Percentiles rank a stretch among this genome's conserved stretches.
phyloP scores from a whole-genome alignment of 495 filamentous ascomycete genomes.

The Evansstolkia leycettana region DNA sequence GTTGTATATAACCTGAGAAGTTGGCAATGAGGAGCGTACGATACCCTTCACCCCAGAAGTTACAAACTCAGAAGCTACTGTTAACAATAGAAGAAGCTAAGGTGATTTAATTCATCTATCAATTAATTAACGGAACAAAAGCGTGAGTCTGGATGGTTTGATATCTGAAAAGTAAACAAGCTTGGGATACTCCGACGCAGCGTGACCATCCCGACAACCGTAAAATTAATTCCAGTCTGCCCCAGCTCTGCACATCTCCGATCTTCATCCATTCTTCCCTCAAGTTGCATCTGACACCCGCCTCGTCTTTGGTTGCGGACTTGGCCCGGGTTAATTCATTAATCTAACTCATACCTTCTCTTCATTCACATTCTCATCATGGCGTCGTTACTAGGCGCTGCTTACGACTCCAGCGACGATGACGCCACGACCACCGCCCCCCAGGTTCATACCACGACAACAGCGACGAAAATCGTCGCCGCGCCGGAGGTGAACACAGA shows the following conservation, averaged over 20 bases:
- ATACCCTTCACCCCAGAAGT: constrained; percentile 15
- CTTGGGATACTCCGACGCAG: constrained; percentile 3
- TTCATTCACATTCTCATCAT: constrained; percentile 15
- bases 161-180: too few relatives aligned
- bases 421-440: constrained; percentile 14
- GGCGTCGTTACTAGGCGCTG: constrained; percentile 35
- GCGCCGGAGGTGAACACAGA: constrained; percentile 50
- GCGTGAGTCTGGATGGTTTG: too few relatives aligned
- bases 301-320: background rate
- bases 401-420: constrained; percentile 45
- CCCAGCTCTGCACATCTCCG: constrained; percentile 2
- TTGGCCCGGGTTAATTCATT: background rate
- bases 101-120: too few relatives aligned
- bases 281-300: background rate
- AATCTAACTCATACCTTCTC: background rate
- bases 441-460: constrained; percentile 12
- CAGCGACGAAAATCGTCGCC: constrained; percentile 34
- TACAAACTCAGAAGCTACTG: constrained; percentile 3
- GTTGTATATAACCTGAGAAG: constrained; percentile 35
- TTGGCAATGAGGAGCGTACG: constrained; percentile 33
- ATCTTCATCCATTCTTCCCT: background rate
- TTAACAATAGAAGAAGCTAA: too few relatives aligned
- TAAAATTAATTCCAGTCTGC: constrained; percentile 25
- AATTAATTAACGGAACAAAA: too few relatives aligned
- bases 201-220: constrained; percentile 18